A percentile compares a stretch with the other conserved stretches of the same genome.
phyloP scores from a whole-genome alignment of 179 eudicot species.

The Spinacia oleracea region DNA sequence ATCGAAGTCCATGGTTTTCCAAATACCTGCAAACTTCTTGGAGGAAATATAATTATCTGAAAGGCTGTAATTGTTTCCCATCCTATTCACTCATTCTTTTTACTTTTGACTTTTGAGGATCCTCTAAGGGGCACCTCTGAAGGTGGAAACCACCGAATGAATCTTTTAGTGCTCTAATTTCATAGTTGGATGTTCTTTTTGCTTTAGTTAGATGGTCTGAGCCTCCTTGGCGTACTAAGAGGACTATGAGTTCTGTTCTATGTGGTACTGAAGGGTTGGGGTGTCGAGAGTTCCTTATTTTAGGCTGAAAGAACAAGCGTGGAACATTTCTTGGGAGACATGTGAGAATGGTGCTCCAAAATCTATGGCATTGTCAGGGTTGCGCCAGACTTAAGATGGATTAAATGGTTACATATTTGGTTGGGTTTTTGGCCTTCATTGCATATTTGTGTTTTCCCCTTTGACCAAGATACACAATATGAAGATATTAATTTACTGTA shows the following conservation, averaged over 20 bases:
- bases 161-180: neutral
- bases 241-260: neutral
- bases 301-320: neutral
- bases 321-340: neutral
- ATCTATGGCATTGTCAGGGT: neutral
- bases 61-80: neutral
- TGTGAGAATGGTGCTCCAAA: neutral
- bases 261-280: neutral
- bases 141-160: neutral
- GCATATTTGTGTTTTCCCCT: neutral
- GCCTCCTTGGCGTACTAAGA: neutral
- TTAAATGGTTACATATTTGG: neutral
- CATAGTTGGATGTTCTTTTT: neutral
- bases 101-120: too few species aligned
- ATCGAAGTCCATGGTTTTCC: neutral
- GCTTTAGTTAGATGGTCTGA: neutral
- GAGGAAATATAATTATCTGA: neutral
- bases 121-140: neutral
- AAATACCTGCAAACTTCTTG: neutral
- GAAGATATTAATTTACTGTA: neutral
- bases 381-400: neutral
- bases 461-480: neutral
- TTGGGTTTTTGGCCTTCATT: neutral
- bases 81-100: neutral
- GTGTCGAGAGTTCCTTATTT: neutral